Evolutionary conservation across 352 stramenopile species (phyloP), one percentile per base, ranked within the genome.

Genomic region (Pythium volutum): DNA sequence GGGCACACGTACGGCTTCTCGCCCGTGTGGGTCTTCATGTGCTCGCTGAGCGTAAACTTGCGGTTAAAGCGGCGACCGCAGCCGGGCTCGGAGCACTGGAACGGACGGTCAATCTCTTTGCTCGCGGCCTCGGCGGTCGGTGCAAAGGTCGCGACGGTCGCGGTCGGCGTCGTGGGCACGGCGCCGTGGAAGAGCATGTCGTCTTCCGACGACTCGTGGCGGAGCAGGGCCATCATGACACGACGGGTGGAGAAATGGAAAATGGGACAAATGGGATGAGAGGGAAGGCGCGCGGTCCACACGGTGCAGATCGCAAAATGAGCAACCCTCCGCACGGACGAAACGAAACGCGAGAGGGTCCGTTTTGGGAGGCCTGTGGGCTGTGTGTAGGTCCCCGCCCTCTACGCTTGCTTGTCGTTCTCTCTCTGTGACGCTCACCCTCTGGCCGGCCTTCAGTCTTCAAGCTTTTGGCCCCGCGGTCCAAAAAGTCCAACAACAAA

Each of bases 21-120:
- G 20, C 83, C 83, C 56, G 81, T 91, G 73, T 92, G 83, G 43
- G 81, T 93, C 76, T 93, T 93, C 58, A 87, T 75, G 65, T 93
- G 83, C 55, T 89, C 79, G 38, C 77, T 83, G 52, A 89, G 65
- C 36, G 83, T 89, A 64, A 87, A 89, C 55, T 86, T 87, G 66
- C 80, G 80, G 64, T 88, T 78, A 70, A 89, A 88, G 7, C 78
- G 78, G 11, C 67, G 73, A 20, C 41, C 48, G 54, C 76, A 88
- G 2, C 56, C 56, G 15, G 73, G 69, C 43, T 81, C 74, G 16
- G 75, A 73, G 51, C 77, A 87, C 22, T 52, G 46, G 48, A 81
- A 84, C 39, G 77, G 73, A 11, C 55, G 55, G 20, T 47, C 50
- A n/a, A 12, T 43, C 25, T 57, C 49, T 39, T 51, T 50, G 18